Evolutionary conservation across 208 protist species (phyloP), one percentile per base, ranked within the genome.

Genomic region (Leishmania aethiopica): DNA sequence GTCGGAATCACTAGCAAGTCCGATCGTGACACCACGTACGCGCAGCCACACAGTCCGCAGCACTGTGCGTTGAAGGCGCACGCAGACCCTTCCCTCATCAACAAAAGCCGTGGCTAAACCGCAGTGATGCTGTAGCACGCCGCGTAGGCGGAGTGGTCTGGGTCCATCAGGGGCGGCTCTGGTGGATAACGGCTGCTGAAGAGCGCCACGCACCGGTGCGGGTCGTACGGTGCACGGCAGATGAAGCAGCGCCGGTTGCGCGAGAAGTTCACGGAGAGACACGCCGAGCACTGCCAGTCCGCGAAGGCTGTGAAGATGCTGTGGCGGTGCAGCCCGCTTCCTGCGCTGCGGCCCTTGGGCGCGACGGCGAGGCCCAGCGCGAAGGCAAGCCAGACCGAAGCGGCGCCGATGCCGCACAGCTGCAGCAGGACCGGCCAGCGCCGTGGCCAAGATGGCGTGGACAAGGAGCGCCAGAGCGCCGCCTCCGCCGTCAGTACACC

Each of bases 211-310:
- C 85, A 93, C 1, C 86, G 84, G 19, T 69, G 42, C 5, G 59
- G 78, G 79, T 95, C 89, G 80, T 87, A 94, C 0, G 94, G 94
- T 1, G 89, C 89, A 35, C 82, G 76, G 78, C 94, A 97, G 17
- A 90, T 53, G 80, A 95, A 96, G 86, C 94, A 97, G 35, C 88
- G 88, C 40, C 83, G 84, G 51, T 95, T 94, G 22, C 83, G 55
- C 22, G 87, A 75, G 82, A 96, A 97, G 82, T 97, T 97, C 47
- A 92, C 45, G 17, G 81, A 89, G 19, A 94, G 81, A 77, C 94
- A 97, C 59, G 82, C 51, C 6, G 64, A 57, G 59, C 94, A 97
- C 75, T 94, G 90, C 93, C 94, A 97, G 80, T 97, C 93, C 1
- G 88, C 88, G 72, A 89, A 97, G 19, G 83, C 89, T 5, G 79